Evolutionary conservation across 1,284 basidiomycete genomes (phyloP), one percentile per base, ranked within the genome.

Genomic region (Tausonia pullulans): DNA sequence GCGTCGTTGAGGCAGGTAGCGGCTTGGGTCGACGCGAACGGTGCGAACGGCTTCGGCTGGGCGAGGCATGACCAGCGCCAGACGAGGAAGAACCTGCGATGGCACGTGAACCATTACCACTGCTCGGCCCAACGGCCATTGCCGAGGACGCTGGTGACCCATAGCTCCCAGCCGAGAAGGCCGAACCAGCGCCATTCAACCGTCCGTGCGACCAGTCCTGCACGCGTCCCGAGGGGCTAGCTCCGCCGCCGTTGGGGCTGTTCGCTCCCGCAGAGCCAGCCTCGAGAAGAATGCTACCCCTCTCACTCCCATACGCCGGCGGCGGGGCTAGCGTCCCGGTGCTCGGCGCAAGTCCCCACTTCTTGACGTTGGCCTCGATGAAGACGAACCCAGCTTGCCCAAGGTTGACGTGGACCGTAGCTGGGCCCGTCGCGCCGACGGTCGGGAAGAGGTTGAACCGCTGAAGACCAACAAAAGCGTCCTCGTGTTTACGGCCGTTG

Each of bases 311-410:
- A 74, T 97, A 97, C 0, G 94, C 91, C 2, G 93, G 93, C 27
- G 93, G 93, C 41, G 93, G 93, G 0, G 94, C 93, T 8, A 97
- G 81, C 0, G 94, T 97, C 52, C 93, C 93, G 14, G 91, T 86
- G 76, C 91, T 95, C 5, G 93, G 93, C 40, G 94, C 93, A 49
- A 97, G 78, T 39, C 93, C 93, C 94, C 93, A 97, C 75, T 96
- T 96, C 82, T 97, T 97, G 67, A 97, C 94, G 74, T 97, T 96
- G 46, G 93, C 93, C 77, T 97, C 93, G 71, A 97, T 96, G 72
- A 95, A 97, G 50, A 97, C 93, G 72, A 97, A 97, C 2, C 93
- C 93, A 13, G 90, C 87, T 75, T 97, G 93, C 11, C 93, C 94
- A 14, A 97, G 82, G 74, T 97, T 97, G 72, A 96, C 88, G 72